These are phyloP conservation scores for Trichoderma aggressivum DNA, from an alignment of 2,329 filamentous ascomycete genomes.

Conservation along the genomic window DNA sequence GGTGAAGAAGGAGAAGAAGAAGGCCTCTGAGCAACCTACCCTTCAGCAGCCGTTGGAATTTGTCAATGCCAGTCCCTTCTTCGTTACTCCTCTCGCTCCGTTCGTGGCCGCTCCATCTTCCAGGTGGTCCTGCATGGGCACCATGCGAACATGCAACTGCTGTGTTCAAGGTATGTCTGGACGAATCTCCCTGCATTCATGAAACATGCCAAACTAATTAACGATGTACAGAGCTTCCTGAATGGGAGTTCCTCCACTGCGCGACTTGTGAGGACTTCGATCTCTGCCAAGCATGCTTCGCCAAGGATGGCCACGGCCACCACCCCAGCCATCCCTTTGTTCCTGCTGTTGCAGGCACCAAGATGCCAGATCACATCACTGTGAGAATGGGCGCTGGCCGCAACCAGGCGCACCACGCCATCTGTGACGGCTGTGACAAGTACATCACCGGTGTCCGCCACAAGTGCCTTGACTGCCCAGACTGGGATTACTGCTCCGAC, in stretches of 20 bases:
- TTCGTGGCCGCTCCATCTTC: constrained; percentile 23
- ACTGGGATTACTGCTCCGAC: constrained; percentile 89
- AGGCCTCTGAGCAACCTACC: constrained; percentile 6
- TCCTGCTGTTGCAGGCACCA: constrained; percentile 61
- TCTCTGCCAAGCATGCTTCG: constrained; percentile 80
- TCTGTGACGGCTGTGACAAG: constrained; percentile 91
- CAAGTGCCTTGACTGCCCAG: constrained; percentile 95
- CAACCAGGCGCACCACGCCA: constrained; percentile 76
- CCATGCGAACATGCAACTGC: constrained; percentile 66
- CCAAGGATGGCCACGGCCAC: constrained; percentile 76
- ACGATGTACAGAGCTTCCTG: constrained; percentile 58
- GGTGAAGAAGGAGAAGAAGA: too few relatives aligned
- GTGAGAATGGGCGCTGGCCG: constrained; percentile 75
- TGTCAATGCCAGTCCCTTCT: not conserved
- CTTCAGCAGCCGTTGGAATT: not conserved
- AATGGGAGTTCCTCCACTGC: constrained; percentile 83
- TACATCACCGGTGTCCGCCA: constrained; percentile 84
- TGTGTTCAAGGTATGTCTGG: constrained; percentile 46
- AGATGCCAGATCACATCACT: constrained; percentile 58
- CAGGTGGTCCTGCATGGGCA: constrained; percentile 24
- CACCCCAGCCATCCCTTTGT: constrained; percentile 82
- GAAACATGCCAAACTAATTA: constrained; percentile 29
- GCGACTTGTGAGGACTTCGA: constrained; percentile 84
- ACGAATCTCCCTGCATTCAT: constrained; percentile 11
- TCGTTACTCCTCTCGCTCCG: constrained; percentile 22